phyloP scores from a whole-genome alignment of 305 asterid species.

The Petunia hybrid region DNA sequence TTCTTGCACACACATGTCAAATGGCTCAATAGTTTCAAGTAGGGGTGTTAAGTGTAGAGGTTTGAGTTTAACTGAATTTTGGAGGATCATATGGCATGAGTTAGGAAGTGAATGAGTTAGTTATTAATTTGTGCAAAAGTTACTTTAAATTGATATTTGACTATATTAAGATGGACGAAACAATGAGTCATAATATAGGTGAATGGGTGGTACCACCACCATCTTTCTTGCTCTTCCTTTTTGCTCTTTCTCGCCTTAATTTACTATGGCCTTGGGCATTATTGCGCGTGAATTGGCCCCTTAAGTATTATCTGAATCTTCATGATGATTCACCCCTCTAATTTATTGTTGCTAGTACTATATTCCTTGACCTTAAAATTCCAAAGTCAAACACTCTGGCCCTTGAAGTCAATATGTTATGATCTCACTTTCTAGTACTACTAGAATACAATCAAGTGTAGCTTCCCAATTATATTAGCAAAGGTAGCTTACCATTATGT shows the following conservation, averaged over 20 bases:
- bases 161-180: too few relatives aligned
- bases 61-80: too few relatives aligned
- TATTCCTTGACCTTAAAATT: slow-evolving; percentile 26
- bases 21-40: not conserved
- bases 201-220: not conserved
- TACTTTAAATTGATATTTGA: too few relatives aligned
- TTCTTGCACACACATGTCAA: not conserved
- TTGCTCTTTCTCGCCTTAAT: slow-evolving; percentile 54
- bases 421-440: not conserved
- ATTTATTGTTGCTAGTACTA: not conserved
- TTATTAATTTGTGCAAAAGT: too few relatives aligned
- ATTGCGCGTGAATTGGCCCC: slow-evolving; percentile 52
- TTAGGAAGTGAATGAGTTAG: not conserved
- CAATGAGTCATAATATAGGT: not conserved
- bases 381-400: slow-evolving; percentile 18
- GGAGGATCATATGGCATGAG: not conserved
- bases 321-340: slow-evolving; percentile 28
- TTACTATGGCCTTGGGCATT: slow-evolving; percentile 50
- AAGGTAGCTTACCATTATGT: not conserved
- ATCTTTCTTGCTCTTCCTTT: not conserved
- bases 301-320: slow-evolving; percentile 28
- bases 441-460: not conserved
- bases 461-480: not conserved
- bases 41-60: too few relatives aligned
- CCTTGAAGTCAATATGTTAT: slow-evolving; percentile 6